phyloP scores from a whole-genome alignment of 2,329 filamentous ascomycete species.

The Aspergillus chevalieri region DNA sequence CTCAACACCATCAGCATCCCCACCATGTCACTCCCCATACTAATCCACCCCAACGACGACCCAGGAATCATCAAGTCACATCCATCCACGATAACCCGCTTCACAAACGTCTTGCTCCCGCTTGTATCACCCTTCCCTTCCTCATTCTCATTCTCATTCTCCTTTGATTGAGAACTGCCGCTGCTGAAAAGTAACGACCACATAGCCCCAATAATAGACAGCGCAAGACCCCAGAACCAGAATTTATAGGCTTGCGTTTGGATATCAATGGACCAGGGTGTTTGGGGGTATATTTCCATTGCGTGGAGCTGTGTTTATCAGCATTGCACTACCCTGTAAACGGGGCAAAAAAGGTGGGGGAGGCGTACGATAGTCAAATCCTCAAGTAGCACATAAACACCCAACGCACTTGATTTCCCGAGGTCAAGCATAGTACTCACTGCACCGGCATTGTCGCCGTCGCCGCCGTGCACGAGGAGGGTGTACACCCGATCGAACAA shows the following conservation, averaged over 20 bases:
- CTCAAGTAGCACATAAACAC: conserved; percentile 62
- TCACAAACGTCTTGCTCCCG: conserved; percentile 28
- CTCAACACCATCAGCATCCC: conserved; percentile 55
- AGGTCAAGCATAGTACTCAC: conserved; percentile 45
- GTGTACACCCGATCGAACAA: conserved; percentile 48
- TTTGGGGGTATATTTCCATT: conserved; percentile 42
- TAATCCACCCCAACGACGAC: conserved; percentile 55
- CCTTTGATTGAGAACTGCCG: not conserved
- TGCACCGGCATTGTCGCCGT: conserved; percentile 10
- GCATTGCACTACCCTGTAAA: conserved; percentile 16
- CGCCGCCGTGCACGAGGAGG: conserved; percentile 23
- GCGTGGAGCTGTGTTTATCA: conserved; percentile 31
- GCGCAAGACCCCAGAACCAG: conserved; percentile 59
- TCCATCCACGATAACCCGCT: conserved; percentile 49
- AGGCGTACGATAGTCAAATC: conserved; percentile 53
- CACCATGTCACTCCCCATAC: conserved; percentile 45
- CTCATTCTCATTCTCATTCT: not conserved
- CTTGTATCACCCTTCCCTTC: not conserved
- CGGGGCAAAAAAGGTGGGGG: conserved; percentile 1
- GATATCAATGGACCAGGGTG: conserved; percentile 39
- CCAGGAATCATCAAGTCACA: conserved; percentile 60
- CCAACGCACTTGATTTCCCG: conserved; percentile 52
- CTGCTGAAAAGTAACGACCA: conserved; percentile 10
- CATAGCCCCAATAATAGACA: conserved; percentile 37
- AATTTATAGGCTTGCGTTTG: conserved; percentile 59